phyloP scores from a whole-genome alignment of 2,329 filamentous ascomycete species.

The Alternaria arborescens region DNA sequence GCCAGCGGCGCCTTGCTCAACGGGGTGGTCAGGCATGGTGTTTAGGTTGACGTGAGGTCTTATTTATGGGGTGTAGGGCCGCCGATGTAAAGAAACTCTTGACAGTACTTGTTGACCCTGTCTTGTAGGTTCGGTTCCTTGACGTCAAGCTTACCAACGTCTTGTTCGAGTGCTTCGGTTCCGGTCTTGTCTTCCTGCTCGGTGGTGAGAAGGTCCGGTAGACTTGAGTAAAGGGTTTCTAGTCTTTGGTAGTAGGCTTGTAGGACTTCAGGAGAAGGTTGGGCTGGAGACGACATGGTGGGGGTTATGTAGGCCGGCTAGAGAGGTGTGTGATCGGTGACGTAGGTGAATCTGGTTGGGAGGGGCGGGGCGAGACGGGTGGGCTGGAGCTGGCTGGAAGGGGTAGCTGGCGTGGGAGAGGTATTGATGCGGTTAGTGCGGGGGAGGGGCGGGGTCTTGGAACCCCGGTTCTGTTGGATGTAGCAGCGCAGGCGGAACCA shows the following conservation, averaged over 20 bases:
- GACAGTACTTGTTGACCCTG: constrained; percentile 11
- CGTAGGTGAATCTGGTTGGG: constrained; percentile 24
- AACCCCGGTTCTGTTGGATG: background rate
- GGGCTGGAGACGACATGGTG: constrained; percentile 14
- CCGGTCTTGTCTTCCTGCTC: background rate
- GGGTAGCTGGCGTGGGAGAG: constrained; percentile 9
- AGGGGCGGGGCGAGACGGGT: background rate
- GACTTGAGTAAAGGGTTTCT: constrained; percentile 13
- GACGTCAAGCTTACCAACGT: constrained; percentile 17
- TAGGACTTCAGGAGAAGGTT: constrained; percentile 3
- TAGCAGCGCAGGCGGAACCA: background rate
- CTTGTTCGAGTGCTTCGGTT: constrained; percentile 10
- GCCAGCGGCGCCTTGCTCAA: constrained; percentile 51
- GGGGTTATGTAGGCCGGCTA: constrained; percentile 27
- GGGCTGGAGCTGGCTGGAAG: constrained; percentile 8
- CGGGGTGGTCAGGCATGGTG: constrained; percentile 54
- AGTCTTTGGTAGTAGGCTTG: constrained; percentile 6
- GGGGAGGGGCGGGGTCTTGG: background rate
- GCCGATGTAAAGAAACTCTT: constrained; percentile 20
- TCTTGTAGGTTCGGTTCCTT: constrained; percentile 4
- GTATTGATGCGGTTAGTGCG: constrained; percentile 13
- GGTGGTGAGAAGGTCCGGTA: background rate
- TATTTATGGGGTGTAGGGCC: constrained; percentile 15
- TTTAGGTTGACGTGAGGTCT: constrained; percentile 19
- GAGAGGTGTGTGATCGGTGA: constrained; percentile 30